Evolutionary conservation across 768 basidiomycete species (phyloP).

Genomic region (Chalciporus piperatus): DNA sequence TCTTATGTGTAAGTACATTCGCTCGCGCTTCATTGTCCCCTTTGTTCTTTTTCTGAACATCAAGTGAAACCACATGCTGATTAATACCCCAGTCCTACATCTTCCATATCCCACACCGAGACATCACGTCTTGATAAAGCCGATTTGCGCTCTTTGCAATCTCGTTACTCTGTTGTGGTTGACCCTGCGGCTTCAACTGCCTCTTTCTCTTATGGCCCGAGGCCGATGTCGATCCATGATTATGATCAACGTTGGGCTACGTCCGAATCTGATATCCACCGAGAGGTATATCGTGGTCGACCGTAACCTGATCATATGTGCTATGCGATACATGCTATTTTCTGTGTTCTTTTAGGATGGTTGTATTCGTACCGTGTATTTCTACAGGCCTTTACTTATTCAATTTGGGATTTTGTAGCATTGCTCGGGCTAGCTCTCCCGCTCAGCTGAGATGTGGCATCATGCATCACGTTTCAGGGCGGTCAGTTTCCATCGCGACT

Average conservation of each 20-base stretch:
- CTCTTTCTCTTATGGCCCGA: not conserved
- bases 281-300: conserved; percentile 18
- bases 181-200: conserved; percentile 1
- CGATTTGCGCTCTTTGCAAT: not conserved
- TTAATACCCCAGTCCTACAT: conserved; percentile 6
- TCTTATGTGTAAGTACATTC: conserved; percentile 21
- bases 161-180: not conserved
- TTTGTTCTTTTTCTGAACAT: not conserved
- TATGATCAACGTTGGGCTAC: conserved; percentile 23
- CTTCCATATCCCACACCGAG: conserved; percentile 5
- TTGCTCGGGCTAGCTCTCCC: no score
- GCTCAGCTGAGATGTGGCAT: no score
- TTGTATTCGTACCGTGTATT: not conserved
- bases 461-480: not conserved
- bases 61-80: not conserved
- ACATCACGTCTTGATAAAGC: conserved; percentile 1
- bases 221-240: conserved; percentile 1
- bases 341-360: not conserved
- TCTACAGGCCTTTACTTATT: not conserved
- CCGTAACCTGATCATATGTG: no score
- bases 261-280: conserved; percentile 21
- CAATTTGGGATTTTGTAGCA: not conserved
- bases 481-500: not conserved
- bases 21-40: not conserved
- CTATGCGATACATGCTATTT: not conserved